Conservation (phyloP, 805 yeast genomes). For the Cyberlindnera xylosilytica region DNA sequence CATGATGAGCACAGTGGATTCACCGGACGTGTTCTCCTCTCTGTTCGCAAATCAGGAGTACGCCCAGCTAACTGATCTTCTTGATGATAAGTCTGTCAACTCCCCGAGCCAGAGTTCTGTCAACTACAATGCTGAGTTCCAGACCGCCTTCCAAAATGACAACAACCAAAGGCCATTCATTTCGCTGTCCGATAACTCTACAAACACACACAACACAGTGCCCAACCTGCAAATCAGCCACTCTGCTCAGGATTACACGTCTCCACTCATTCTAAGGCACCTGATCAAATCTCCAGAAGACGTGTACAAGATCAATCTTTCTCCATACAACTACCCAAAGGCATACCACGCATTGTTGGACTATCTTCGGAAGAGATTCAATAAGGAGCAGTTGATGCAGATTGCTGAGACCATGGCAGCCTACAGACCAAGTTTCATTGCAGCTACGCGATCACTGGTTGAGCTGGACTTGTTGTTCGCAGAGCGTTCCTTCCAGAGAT, state of each 20-base stretch:
- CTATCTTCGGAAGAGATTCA: constrained; percentile 73
- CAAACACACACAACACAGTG: constrained; percentile 3
- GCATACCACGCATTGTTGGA: constrained; percentile 82
- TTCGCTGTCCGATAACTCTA: constrained; percentile 27
- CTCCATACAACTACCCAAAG: constrained; percentile 90
- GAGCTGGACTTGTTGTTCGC: constrained; percentile 68
- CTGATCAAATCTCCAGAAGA: constrained; percentile 67
- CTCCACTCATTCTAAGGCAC: constrained; percentile 57
- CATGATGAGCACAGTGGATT: constrained; percentile 11
- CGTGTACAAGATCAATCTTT: constrained; percentile 73
- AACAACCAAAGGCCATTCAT: constrained; percentile 30
- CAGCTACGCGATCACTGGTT: constrained; percentile 68
- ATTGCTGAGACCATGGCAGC: constrained; percentile 43
- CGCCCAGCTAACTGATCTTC: constrained; percentile 37
- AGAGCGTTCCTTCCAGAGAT: constrained; percentile 54
- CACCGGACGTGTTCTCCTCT: constrained; percentile 29
- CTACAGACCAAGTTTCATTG: constrained; percentile 72
- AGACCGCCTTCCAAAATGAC: constrained; percentile 26
- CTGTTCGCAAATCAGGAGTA: constrained; percentile 41
- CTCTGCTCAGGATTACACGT: constrained; percentile 41
- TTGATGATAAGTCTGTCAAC: constrained; percentile 26
- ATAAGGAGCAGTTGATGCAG: constrained; percentile 64
- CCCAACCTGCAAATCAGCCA: constrained; percentile 16
- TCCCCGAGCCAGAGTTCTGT: constrained; percentile 25
- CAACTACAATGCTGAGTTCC: constrained; percentile 25